A percentile compares a stretch with the other conserved stretches of the same genome.
Evolutionary conservation across 225 moss, liverwort and hornwort species (phyloP).

Genomic region (Thuidium tamariscinum): DNA sequence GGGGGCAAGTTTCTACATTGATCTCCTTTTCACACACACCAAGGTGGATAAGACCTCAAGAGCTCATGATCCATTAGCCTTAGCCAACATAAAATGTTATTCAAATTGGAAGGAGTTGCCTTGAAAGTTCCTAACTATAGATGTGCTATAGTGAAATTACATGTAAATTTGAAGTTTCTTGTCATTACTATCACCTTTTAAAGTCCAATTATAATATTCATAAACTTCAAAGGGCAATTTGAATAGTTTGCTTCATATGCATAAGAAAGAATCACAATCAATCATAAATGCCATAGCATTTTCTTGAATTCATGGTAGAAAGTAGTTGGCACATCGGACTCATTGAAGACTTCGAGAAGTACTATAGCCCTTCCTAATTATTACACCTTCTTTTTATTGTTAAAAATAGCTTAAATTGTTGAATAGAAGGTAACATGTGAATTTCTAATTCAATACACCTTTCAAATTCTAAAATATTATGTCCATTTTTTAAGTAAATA

Average conservation of each 20-base stretch:
- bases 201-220: rapidly evolving
- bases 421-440: not conserved
- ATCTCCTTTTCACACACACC: not conserved
- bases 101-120: too few relatives aligned
- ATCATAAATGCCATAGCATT: rapidly evolving
- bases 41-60: not conserved
- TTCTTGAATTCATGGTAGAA: rapidly evolving
- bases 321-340: not conserved
- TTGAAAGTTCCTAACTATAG: not conserved
- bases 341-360: too few relatives aligned
- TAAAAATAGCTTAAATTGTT: too few relatives aligned
- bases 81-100: not conserved
- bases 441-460: not conserved
- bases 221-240: not conserved
- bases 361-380: too few relatives aligned
- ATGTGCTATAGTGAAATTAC: too few relatives aligned
- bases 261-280: rapidly evolving
- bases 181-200: not conserved
- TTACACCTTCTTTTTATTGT: too few relatives aligned
- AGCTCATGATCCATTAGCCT: rapidly evolving
- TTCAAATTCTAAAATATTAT: not conserved
- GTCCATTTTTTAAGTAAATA: not conserved
- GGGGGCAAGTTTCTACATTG: not conserved
- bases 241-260: not conserved
- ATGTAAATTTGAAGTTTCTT: not conserved